phyloP scores from a whole-genome alignment of 768 basidiomycete genomes.

The Leucocoprinus sp. region DNA sequence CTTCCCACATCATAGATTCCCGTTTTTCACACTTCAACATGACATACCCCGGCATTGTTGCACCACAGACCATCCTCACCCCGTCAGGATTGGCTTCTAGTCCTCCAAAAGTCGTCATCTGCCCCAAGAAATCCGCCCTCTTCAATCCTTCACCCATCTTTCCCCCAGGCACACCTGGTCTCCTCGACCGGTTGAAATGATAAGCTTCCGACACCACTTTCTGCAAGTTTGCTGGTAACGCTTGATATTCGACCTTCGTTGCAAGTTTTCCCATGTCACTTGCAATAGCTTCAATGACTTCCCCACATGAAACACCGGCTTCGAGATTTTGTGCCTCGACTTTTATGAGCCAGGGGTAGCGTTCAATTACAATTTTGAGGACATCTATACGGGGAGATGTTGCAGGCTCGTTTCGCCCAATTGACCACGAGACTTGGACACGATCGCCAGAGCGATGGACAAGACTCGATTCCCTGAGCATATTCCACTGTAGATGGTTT shows the following conservation, averaged over 20 bases:
- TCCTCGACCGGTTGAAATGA: constrained; percentile 56
- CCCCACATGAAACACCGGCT: constrained; percentile 63
- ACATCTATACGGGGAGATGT: constrained; percentile 59
- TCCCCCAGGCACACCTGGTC: constrained; percentile 61
- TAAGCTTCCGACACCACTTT: constrained; percentile 45
- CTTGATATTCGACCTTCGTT: constrained; percentile 43
- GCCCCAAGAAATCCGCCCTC: constrained; percentile 58
- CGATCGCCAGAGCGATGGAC: constrained; percentile 59
- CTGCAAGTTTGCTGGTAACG: constrained; percentile 26
- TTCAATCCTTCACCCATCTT: constrained; percentile 53
- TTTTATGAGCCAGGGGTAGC: constrained; percentile 75
- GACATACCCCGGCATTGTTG: constrained; percentile 48
- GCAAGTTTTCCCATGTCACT: constrained; percentile 42
- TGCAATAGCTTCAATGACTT: constrained; percentile 54
- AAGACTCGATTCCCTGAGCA: constrained; percentile 55
- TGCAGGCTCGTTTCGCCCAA: constrained; percentile 61
- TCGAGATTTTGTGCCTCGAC: constrained; percentile 53
- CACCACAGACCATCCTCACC: constrained; percentile 38
- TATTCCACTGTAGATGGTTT: constrained; percentile 63
- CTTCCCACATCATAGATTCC: constrained; percentile 41
- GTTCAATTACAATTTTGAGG: constrained; percentile 47
- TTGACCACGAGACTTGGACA: constrained; percentile 53
- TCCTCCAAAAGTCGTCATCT: constrained; percentile 57
- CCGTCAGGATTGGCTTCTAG: constrained; percentile 36
- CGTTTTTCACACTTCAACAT: constrained; percentile 44